Percentiles rank a stretch among this genome's conserved stretches.
Conservation (phyloP, 345 rosid species). For the Garcia nutans region DNA sequence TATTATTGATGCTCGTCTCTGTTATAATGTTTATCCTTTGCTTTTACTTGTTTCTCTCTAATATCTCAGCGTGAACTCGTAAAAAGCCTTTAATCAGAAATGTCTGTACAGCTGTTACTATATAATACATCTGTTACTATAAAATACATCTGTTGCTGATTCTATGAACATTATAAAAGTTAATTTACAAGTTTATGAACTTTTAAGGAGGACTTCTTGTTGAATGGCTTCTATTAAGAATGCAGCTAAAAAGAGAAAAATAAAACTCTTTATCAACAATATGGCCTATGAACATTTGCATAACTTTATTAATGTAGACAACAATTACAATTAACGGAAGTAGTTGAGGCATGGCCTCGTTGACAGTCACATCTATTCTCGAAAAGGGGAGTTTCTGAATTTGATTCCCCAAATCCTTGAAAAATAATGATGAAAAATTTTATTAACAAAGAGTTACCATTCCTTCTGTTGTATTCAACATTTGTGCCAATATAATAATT, state of each 20-base stretch:
- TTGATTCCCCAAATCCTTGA: background rate
- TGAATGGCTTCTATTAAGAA: background rate
- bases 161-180: background rate
- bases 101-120: background rate
- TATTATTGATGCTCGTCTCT: too few species aligned
- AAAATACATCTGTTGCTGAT: background rate
- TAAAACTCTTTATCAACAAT: background rate
- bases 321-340: background rate
- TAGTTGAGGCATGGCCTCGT: background rate
- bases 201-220: background rate
- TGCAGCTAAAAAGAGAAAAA: background rate
- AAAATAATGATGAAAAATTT: too few species aligned
- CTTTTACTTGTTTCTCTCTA: background rate
- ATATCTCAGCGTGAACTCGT: conserved; percentile 3
- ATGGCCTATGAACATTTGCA: background rate
- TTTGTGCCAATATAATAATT: background rate
- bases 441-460: background rate
- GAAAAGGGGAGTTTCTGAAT: background rate
- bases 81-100: background rate
- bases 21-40: background rate
- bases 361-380: background rate
- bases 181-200: too few species aligned
- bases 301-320: background rate
- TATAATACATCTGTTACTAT: background rate
- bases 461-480: background rate